These are phyloP conservation scores for Pythium guiyangense DNA, from an alignment of 352 stramenopile genomes.

Conservation along the genomic window DNA sequence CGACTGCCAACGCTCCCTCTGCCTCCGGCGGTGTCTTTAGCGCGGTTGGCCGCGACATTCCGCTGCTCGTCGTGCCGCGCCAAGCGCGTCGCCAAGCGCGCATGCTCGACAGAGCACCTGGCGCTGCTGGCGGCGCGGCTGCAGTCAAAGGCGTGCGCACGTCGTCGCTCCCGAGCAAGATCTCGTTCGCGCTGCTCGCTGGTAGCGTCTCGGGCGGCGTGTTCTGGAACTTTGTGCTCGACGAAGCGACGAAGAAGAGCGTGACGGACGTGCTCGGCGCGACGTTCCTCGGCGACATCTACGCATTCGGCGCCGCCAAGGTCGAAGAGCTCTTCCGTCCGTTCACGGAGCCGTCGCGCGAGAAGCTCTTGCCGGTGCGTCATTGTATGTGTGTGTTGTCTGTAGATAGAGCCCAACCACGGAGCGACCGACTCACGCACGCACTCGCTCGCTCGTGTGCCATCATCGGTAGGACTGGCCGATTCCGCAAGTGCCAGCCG, in stretches of 20 bases:
- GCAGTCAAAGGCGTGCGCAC: constrained; percentile 50
- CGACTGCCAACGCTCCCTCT: neutral
- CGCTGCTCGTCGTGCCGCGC: constrained; percentile 52
- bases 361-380: constrained; percentile 70
- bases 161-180: constrained; percentile 66
- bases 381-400: neutral
- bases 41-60: constrained; percentile 48
- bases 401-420: neutral
- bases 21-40: constrained; percentile 2
- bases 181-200: constrained; percentile 60
- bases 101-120: constrained; percentile 27
- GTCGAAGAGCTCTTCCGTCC: constrained; percentile 67
- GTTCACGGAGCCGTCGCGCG: constrained; percentile 76
- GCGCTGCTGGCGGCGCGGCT: constrained; percentile 17
- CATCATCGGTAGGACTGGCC: constrained; percentile 57
- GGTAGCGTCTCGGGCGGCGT: constrained; percentile 60
- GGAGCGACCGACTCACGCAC: neutral
- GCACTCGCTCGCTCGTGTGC: neutral
- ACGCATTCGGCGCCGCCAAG: constrained; percentile 48
- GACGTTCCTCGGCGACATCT: constrained; percentile 68
- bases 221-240: constrained; percentile 72
- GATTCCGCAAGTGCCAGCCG: constrained; percentile 69
- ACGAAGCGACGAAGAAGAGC: constrained; percentile 41
- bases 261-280: constrained; percentile 40
- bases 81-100: constrained; percentile 57